Evolutionary conservation across 805 yeast genomes (phyloP).

Genomic region (Candida oleophila): DNA sequence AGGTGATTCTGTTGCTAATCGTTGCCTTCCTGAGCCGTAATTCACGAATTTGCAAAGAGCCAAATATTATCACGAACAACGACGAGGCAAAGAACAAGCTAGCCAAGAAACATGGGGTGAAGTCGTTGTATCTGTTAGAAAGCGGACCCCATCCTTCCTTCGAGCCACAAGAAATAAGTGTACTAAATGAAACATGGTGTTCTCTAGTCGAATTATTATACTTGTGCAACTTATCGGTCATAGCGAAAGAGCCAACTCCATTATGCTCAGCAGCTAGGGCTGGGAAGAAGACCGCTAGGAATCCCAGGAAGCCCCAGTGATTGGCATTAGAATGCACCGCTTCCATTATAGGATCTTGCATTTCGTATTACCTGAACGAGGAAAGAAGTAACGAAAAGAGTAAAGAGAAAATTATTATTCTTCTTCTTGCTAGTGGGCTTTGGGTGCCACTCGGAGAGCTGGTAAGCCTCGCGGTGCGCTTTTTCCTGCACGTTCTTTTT

Average conservation of each 20-base stretch:
- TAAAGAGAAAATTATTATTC: neutral
- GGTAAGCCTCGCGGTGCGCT: too few relatives aligned
- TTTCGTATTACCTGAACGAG: neutral
- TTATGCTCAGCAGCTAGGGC: neutral
- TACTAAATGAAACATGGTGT: neutral
- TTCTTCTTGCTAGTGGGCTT: too few relatives aligned
- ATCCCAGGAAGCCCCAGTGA: neutral
- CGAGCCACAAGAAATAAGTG: conserved; percentile 24
- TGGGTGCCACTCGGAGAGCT: too few relatives aligned
- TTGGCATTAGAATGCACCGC: neutral
- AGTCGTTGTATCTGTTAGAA: conserved; percentile 45
- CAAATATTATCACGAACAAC: conserved; percentile 42
- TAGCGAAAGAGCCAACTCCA: neutral
- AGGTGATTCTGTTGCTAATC: conserved; percentile 27
- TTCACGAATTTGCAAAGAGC: conserved; percentile 31
- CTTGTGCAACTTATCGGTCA: conserved; percentile 16
- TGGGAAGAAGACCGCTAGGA: neutral
- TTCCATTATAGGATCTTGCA: conserved; percentile 1
- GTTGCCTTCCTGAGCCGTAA: conserved; percentile 29
- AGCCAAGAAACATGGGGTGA: conserved; percentile 60
- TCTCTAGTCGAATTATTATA: conserved; percentile 8
- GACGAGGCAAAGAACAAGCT: conserved; percentile 48
- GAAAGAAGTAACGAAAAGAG: neutral
- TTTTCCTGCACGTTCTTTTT: too few relatives aligned
- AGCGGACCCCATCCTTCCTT: conserved; percentile 46